Conservation (phyloP, 2,329 filamentous ascomycete species). For the Eutypella sp. region DNA sequence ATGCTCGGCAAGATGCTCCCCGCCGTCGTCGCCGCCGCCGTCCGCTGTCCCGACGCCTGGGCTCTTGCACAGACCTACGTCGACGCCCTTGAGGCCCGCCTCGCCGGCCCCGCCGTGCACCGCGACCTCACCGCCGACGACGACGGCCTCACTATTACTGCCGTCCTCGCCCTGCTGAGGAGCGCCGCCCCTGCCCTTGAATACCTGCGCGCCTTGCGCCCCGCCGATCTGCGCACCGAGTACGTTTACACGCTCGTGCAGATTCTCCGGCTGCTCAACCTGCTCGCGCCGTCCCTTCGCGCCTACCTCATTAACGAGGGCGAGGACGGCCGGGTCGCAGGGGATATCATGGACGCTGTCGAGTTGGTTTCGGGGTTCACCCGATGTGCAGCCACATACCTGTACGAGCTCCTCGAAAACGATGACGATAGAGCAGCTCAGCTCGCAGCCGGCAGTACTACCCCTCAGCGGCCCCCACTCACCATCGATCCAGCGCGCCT, state of each 20-base stretch:
- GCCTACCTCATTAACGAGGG: constrained; percentile 23
- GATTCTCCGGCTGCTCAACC: constrained; percentile 20
- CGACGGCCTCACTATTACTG: too few species aligned
- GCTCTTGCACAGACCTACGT: constrained; percentile 47
- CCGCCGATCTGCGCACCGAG: constrained; percentile 14
- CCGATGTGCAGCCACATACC: constrained; percentile 14
- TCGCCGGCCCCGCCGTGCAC: constrained; percentile 31
- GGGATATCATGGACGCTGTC: constrained; percentile 10
- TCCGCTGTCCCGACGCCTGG: constrained; percentile 33
- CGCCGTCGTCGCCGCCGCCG: constrained; percentile 39
- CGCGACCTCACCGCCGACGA: constrained; percentile 31
- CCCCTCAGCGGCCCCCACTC: background rate
- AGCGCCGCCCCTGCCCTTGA: constrained; percentile 24
- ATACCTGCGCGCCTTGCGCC: constrained; percentile 15
- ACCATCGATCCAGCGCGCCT: constrained; percentile 14
- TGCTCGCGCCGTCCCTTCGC: constrained; percentile 22
- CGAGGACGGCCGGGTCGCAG: constrained; percentile 8
- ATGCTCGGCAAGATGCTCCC: constrained; percentile 50
- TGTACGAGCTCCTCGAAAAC: constrained; percentile 12
- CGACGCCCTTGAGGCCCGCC: constrained; percentile 34
- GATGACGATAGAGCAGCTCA: background rate
- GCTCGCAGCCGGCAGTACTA: background rate
- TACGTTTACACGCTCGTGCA: constrained; percentile 18
- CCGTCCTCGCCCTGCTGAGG: constrained; percentile 29
- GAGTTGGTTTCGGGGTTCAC: constrained; percentile 21